Evolutionary conservation across 2,329 filamentous ascomycete genomes (phyloP), one percentile per base, ranked within the genome.

Genomic region (Fusarium poae): DNA sequence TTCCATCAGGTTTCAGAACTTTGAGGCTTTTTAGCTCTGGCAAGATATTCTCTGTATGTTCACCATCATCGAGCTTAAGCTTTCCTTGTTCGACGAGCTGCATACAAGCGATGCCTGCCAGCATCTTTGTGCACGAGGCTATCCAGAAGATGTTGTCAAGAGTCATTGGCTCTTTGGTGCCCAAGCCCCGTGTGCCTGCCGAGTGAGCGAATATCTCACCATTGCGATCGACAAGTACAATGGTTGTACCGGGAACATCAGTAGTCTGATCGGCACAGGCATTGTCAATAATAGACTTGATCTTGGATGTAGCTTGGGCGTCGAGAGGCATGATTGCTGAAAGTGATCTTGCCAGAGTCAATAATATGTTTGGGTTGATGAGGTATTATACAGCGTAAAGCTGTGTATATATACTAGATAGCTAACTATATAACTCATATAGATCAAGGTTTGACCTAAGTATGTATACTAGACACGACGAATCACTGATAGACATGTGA

Each of bases 131-230:
- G 71, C 84, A 87, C 0, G 85, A 87, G 0, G 86, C 86, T 7
- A 88, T 79, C 84, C 84, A 88, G 72, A 89, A 91, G 1, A 88
- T 78, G 11, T 81, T 87, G 39, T 92, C 88, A 0, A 88, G 77
- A 0, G 83, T 83, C 85, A 92, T 88, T 6, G 83, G 79, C 45
- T 87, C 82, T 0, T 79, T 68, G 3, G 79, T 78, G 0, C 50
- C 76, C 7, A 80, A 46, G 0, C 85, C 86, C 4, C 81, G 77
- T 20, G 79, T 82, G 1, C 86, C 86, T 0, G 83, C 77, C 0
- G 85, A 77, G 68, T 88, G 79, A 4, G 79, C 78, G 66, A 86
- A 83, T 1, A 84, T 74, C 11, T 85, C 82, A 21, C 85, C 85
- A 63, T 80, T 72, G 53, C 80, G 83, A 65, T 77, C 82, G n/a